Percentiles rank a stretch among this genome's conserved stretches.
Evolutionary conservation across 805 yeast genomes (phyloP).

Genomic region (Zygosaccharomyces siamensis): DNA sequence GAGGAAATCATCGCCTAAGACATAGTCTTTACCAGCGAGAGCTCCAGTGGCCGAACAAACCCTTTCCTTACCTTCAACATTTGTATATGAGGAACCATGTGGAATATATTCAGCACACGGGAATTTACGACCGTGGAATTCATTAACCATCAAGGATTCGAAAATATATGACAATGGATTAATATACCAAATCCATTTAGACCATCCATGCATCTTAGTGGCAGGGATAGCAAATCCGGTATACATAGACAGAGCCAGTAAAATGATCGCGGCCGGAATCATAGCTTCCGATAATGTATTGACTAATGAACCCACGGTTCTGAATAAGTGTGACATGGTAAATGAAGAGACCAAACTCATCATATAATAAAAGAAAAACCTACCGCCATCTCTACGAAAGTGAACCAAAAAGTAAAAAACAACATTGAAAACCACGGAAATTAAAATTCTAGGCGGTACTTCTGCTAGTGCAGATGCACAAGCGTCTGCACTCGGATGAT

Average conservation of each 20-base stretch:
- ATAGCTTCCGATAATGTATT: slow-evolving; percentile 48
- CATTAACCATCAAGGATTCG: slow-evolving; percentile 55
- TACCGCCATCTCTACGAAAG: slow-evolving; percentile 48
- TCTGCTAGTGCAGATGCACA: slow-evolving; percentile 49
- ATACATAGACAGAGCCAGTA: slow-evolving; percentile 46
- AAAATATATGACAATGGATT: slow-evolving; percentile 56
- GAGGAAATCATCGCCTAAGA: slow-evolving; percentile 51
- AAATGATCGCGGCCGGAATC: slow-evolving; percentile 52
- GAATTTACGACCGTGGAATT: slow-evolving; percentile 45
- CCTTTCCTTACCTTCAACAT: slow-evolving; percentile 33
- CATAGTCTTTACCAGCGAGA: slow-evolving; percentile 44
- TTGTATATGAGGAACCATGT: slow-evolving; percentile 41
- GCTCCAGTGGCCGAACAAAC: slow-evolving; percentile 59
- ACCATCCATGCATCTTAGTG: slow-evolving; percentile 56
- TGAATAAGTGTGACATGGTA: slow-evolving; percentile 51
- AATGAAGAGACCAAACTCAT: slow-evolving; percentile 42
- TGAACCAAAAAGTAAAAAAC: slow-evolving; percentile 50
- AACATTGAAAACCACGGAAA: slow-evolving; percentile 45
- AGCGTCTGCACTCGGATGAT: slow-evolving; percentile 58
- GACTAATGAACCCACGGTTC: slow-evolving; percentile 48
- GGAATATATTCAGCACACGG: slow-evolving; percentile 49
- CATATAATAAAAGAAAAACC: slow-evolving; percentile 49
- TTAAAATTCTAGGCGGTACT: slow-evolving; percentile 45
- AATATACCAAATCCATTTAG: slow-evolving; percentile 58
- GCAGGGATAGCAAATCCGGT: slow-evolving; percentile 58